Evolutionary conservation across 2,329 filamentous ascomycete species (phyloP).

Genomic region (Hirsutella minnesotensis): DNA sequence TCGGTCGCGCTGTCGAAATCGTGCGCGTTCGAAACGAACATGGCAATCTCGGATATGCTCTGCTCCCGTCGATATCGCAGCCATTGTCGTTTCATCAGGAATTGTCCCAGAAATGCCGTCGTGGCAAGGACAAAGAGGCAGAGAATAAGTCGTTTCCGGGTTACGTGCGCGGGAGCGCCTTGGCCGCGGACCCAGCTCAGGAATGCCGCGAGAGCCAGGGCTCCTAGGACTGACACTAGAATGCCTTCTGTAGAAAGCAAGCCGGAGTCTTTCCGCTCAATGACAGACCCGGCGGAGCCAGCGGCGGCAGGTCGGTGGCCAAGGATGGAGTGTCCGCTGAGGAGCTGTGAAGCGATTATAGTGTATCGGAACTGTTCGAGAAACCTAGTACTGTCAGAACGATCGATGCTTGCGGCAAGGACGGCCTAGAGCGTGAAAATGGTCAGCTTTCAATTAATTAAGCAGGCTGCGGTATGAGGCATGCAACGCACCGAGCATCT

Average conservation of each 20-base stretch:
- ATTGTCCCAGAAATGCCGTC: conserved; percentile 46
- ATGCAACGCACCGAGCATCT: conserved; percentile 37
- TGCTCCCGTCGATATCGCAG: conserved; percentile 66
- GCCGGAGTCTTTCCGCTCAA: conserved; percentile 12
- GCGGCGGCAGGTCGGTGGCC: conserved; percentile 17
- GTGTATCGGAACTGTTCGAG: conserved; percentile 89
- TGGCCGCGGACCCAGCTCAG: conserved; percentile 57
- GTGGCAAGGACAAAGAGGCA: conserved; percentile 40
- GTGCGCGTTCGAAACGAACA: conserved; percentile 63
- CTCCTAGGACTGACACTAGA: conserved; percentile 36
- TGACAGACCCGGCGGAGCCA: conserved; percentile 6
- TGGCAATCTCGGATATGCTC: conserved; percentile 55
- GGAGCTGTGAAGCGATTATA: conserved; percentile 80
- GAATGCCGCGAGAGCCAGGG: conserved; percentile 56
- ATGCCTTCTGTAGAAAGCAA: conserved; percentile 31
- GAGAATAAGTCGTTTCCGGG: conserved; percentile 41
- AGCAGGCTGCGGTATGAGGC: neutral
- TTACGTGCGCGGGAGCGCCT: conserved; percentile 34
- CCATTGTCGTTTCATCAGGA: conserved; percentile 69
- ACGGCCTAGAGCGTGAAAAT: conserved; percentile 39
- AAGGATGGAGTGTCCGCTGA: conserved; percentile 55
- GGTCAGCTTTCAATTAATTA: neutral
- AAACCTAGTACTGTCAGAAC: conserved; percentile 72
- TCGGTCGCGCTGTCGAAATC: conserved; percentile 68
- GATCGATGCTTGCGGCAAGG: conserved; percentile 60